Evolutionary conservation across 2,329 filamentous ascomycete genomes (phyloP).

Genomic region (Phialocephala sp.): DNA sequence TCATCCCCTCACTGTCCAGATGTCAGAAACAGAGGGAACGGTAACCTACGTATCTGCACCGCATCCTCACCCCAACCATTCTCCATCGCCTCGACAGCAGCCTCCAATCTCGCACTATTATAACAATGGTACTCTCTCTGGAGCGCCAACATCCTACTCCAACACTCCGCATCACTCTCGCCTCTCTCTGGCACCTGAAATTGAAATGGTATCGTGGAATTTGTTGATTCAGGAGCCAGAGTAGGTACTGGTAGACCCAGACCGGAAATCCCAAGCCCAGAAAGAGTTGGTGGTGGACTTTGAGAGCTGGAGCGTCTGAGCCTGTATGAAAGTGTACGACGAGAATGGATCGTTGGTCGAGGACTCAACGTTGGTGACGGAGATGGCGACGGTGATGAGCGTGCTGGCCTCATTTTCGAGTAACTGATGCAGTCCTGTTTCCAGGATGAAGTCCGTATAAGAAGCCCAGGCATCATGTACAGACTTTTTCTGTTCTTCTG

Average conservation of each 20-base stretch:
- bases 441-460: not conserved
- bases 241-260: not conserved
- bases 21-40: slow-evolving; percentile 2
- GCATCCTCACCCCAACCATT: slow-evolving; percentile 34
- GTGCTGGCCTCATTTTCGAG: slow-evolving; percentile 3
- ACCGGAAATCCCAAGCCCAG: slow-evolving; percentile 18
- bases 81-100: slow-evolving; percentile 41
- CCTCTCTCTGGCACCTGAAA: slow-evolving; percentile 9
- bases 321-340: slow-evolving; percentile 20
- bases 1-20: slow-evolving; percentile 7
- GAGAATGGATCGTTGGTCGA: slow-evolving; percentile 23
- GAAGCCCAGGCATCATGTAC: not conserved
- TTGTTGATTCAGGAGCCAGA: no score
- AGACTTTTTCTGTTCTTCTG: not conserved
- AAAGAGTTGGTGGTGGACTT: slow-evolving; percentile 22
- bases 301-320: slow-evolving; percentile 18
- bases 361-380: slow-evolving; percentile 21
- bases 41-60: slow-evolving; percentile 37
- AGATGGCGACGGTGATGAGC: slow-evolving; percentile 2
- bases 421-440: not conserved
- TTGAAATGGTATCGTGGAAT: not conserved
- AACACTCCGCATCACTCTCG: slow-evolving; percentile 37
- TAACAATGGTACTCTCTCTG: slow-evolving; percentile 42
- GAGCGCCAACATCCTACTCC: slow-evolving; percentile 39
- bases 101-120: slow-evolving; percentile 41